These are phyloP conservation scores for Tuber microsphaerosporum DNA, from an alignment of 495 filamentous ascomycete species.

Conservation along the genomic window DNA sequence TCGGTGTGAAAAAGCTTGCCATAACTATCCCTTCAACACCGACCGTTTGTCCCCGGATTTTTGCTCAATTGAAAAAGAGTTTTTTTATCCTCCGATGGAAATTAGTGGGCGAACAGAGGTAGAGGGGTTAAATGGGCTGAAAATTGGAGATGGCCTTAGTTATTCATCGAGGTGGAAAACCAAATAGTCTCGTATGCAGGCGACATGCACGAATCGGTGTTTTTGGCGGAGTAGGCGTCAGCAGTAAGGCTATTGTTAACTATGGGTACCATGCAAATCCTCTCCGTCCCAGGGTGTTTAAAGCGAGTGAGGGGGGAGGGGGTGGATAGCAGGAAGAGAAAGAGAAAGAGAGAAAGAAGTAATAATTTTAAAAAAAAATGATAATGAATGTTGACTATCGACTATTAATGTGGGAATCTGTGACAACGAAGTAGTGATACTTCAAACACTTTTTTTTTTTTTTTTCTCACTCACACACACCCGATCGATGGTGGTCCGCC, in stretches of 20 bases:
- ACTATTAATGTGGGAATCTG: constrained; percentile 2
- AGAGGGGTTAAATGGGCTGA: constrained; percentile 23
- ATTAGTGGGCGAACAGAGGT: constrained; percentile 14
- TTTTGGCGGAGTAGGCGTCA: constrained; percentile 17
- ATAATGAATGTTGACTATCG: constrained; percentile 1
- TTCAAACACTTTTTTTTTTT: neutral
- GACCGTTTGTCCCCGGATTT: constrained; percentile 20
- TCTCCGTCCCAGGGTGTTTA: constrained; percentile 18
- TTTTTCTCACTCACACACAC: neutral
- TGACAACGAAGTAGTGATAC: neutral
- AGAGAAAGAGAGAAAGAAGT: neutral
- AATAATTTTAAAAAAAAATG: neutral
- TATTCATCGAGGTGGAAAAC: constrained; percentile 34
- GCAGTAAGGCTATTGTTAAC: constrained; percentile 33
- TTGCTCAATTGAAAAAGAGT: constrained; percentile 31
- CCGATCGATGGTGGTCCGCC: neutral
- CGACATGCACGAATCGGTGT: constrained; percentile 32
- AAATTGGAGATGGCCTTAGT: constrained; percentile 27
- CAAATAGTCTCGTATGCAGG: constrained; percentile 36
- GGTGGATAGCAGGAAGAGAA: constrained; percentile 17
- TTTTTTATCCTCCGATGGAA: constrained; percentile 14
- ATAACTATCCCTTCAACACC: constrained; percentile 36
- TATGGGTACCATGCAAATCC: constrained; percentile 29
- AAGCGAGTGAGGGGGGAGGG: constrained; percentile 30
- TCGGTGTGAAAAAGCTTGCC: constrained; percentile 40